Conservation (phyloP, 768 basidiomycete genomes). For the Auricularia sp. region DNA sequence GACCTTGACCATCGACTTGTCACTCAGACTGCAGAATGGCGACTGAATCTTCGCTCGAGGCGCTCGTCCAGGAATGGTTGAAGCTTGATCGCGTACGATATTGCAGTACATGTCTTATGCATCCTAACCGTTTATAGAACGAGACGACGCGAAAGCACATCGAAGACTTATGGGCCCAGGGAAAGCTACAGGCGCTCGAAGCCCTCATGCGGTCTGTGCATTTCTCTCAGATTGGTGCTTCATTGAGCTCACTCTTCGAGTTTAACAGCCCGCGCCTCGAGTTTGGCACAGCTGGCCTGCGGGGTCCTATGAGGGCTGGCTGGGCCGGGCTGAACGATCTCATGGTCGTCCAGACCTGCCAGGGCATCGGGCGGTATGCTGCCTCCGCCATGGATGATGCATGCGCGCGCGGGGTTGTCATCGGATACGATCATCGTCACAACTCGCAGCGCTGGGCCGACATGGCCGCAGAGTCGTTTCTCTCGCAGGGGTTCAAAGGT, state of each 20-base stretch:
- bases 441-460: slow-evolving; percentile 71
- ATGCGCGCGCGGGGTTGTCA: slow-evolving; percentile 54
- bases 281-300: slow-evolving; percentile 79
- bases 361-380: slow-evolving; percentile 73
- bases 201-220: slow-evolving; percentile 41
- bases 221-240: no score
- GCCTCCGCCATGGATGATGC: slow-evolving; percentile 44
- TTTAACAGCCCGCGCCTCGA: slow-evolving; percentile 47
- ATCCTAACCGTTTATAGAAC: slow-evolving; percentile 29
- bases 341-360: slow-evolving; percentile 71
- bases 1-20: not conserved
- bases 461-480: slow-evolving; percentile 63
- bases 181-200: slow-evolving; percentile 40
- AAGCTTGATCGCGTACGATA: slow-evolving; percentile 33
- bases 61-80: slow-evolving; percentile 43
- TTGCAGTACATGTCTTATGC: not conserved
- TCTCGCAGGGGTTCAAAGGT: slow-evolving; percentile 49
- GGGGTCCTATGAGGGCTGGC: slow-evolving; percentile 80
- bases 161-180: slow-evolving; percentile 33
- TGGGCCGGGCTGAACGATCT: slow-evolving; percentile 90
- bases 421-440: slow-evolving; percentile 81
- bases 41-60: slow-evolving; percentile 23
- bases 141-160: slow-evolving; percentile 40
- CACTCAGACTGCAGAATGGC: slow-evolving; percentile 7
- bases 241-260: not conserved